phyloP scores from a whole-genome alignment of 768 basidiomycete genomes.

The Candolleomyces aberdarensis region DNA sequence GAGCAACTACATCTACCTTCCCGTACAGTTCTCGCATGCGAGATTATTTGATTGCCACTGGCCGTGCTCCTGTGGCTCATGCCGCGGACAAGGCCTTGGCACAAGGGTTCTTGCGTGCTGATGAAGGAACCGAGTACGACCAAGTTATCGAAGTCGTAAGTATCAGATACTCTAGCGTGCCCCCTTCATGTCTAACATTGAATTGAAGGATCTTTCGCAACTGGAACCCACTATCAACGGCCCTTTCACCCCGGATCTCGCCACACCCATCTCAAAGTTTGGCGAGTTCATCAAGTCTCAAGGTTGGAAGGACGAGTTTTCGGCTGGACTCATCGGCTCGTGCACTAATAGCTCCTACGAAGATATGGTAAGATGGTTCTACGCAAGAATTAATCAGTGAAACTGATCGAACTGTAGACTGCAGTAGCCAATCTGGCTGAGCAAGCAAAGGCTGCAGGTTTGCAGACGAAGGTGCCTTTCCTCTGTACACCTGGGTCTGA shows the following conservation, averaged over 20 bases:
- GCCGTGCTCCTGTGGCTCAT: constrained; percentile 77
- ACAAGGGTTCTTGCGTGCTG: constrained; percentile 76
- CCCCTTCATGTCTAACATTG: constrained; percentile 5
- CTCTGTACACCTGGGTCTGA: constrained; percentile 91
- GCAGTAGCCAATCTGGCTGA: constrained; percentile 87
- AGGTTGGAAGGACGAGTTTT: constrained; percentile 92
- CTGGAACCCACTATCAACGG: constrained; percentile 94
- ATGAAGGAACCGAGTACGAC: constrained; percentile 89
- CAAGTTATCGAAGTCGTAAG: constrained; percentile 90
- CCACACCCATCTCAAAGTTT: constrained; percentile 91
- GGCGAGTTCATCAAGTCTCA: constrained; percentile 74
- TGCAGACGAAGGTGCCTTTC: constrained; percentile 82
- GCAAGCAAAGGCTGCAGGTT: constrained; percentile 83
- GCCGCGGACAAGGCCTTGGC: constrained; percentile 84
- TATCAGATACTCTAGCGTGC: constrained; percentile 4
- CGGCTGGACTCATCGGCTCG: constrained; percentile 93
- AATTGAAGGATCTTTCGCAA: constrained; percentile 74
- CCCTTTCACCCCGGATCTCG: constrained; percentile 95
- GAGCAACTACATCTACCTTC: constrained; percentile 98
- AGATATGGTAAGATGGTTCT: constrained; percentile 64
- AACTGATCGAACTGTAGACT: constrained; percentile 48
- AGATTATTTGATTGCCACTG: constrained; percentile 85
- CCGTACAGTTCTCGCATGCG: constrained; percentile 92
- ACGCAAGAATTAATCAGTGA: constrained; percentile 9
- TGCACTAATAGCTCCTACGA: constrained; percentile 99